These are phyloP conservation scores for Fagus crenata DNA, from an alignment of 306 rosid genomes.

Conservation along the genomic window DNA sequence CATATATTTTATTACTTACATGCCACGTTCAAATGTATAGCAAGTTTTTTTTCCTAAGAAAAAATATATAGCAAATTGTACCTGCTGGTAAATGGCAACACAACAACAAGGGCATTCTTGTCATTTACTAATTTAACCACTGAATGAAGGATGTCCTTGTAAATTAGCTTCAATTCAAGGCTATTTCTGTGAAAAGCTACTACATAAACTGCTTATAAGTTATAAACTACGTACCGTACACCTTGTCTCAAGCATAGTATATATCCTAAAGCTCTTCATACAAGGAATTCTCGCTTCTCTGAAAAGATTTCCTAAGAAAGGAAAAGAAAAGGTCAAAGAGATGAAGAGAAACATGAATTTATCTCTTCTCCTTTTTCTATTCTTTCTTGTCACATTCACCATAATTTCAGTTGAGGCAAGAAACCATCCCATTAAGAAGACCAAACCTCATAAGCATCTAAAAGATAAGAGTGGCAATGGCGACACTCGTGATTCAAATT, in stretches of 20 bases:
- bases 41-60: no score
- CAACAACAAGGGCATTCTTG: conserved; percentile 23
- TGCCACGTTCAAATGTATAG: no score
- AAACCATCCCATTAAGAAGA: conserved; percentile 47
- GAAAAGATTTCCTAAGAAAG: conserved; percentile 2
- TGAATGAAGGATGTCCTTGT: conserved; percentile 10
- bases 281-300: conserved; percentile 8
- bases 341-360: conserved; percentile 46
- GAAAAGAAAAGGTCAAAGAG: conserved; percentile 14
- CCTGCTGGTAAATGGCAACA: no score
- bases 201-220: conserved; percentile 44
- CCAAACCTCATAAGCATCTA: conserved; percentile 47
- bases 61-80: no score
- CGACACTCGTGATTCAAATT: conserved; percentile 29
- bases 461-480: conserved; percentile 39
- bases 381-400: conserved; percentile 44
- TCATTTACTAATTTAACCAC: conserved; percentile 9
- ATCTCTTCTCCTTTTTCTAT: conserved; percentile 35
- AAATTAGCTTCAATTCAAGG: conserved; percentile 25
- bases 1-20: no score
- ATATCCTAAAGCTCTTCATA: conserved; percentile 23
- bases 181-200: conserved; percentile 28
- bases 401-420: conserved; percentile 61
- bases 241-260: conserved; percentile 25
- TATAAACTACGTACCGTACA: conserved; percentile 16